Conservation (phyloP, 441 rosid species). For the Raphanus hybrid region DNA sequence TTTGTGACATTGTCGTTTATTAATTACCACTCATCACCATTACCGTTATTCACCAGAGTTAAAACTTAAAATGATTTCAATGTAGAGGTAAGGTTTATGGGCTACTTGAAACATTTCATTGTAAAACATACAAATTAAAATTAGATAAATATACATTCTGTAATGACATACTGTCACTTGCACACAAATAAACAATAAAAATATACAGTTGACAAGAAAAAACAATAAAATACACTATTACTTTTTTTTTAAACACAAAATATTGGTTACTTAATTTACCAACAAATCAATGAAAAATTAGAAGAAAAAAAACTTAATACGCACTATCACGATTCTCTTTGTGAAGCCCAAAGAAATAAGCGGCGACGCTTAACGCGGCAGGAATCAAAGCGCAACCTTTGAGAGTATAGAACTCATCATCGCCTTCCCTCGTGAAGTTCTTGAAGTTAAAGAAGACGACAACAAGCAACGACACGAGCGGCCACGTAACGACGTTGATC, state of each 20-base stretch:
- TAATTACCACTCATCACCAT: too few relatives aligned
- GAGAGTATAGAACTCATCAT: conserved; percentile 30
- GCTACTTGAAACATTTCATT: too few relatives aligned
- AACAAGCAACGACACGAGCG: conserved; percentile 41
- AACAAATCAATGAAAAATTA: not conserved
- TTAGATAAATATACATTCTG: not conserved
- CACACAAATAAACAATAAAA: conserved; percentile 1
- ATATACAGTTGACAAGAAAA: not conserved
- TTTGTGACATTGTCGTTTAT: not conserved
- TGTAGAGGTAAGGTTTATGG: not conserved
- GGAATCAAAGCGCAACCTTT: conserved; percentile 45
- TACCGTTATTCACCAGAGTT: not conserved
- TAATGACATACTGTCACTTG: not conserved
- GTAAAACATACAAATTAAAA: too few relatives aligned
- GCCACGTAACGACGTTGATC: conserved; percentile 39
- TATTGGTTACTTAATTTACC: too few relatives aligned
- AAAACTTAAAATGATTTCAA: not conserved
- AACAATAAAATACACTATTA: not conserved
- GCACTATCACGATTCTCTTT: conserved; percentile 32
- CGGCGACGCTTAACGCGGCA: conserved; percentile 41
- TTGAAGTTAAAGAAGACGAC: conserved; percentile 40
- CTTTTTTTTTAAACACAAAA: too few relatives aligned
- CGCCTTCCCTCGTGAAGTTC: conserved; percentile 13
- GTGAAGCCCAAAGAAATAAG: conserved; percentile 45
- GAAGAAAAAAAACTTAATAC: not conserved